Evolutionary conservation across 306 rosid genomes (phyloP).

Genomic region (Inga leiocalycina): DNA sequence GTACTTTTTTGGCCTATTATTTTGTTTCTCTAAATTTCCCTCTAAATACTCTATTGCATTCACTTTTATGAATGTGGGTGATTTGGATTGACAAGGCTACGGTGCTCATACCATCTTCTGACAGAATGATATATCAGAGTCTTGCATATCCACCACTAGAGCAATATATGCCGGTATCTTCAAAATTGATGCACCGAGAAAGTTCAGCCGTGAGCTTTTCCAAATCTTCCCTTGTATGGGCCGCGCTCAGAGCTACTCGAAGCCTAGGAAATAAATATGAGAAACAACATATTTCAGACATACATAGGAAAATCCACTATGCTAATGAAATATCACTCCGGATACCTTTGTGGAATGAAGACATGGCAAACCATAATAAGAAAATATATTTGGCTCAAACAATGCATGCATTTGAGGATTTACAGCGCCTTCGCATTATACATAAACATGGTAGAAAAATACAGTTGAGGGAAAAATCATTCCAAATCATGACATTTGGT

Average conservation of each 20-base stretch:
- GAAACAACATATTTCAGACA: neutral
- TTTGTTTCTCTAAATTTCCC: neutral
- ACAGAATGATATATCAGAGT: conserved; percentile 43
- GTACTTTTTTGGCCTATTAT: neutral
- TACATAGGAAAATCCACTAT: conserved; percentile 3
- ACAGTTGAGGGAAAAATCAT: neutral
- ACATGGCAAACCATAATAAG: neutral
- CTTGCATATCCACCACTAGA: conserved; percentile 57
- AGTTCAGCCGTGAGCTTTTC: conserved; percentile 71
- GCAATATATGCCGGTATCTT: conserved; percentile 55
- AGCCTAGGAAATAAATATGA: conserved; percentile 50
- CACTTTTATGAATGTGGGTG: neutral
- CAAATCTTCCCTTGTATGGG: conserved; percentile 77
- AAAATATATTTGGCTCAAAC: neutral
- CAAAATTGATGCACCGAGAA: conserved; percentile 63
- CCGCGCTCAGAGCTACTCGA: conserved; percentile 76
- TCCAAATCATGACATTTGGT: neutral
- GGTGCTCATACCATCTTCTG: neutral
- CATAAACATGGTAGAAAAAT: neutral
- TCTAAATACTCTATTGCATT: neutral
- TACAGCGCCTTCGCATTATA: neutral
- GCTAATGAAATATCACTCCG: neutral
- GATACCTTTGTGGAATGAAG: neutral
- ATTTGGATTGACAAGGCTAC: neutral
- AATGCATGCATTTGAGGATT: neutral